These are phyloP conservation scores for Domatiomyces catenatus DNA, from an alignment of 2,329 filamentous ascomycete genomes.

Conservation along the genomic window DNA sequence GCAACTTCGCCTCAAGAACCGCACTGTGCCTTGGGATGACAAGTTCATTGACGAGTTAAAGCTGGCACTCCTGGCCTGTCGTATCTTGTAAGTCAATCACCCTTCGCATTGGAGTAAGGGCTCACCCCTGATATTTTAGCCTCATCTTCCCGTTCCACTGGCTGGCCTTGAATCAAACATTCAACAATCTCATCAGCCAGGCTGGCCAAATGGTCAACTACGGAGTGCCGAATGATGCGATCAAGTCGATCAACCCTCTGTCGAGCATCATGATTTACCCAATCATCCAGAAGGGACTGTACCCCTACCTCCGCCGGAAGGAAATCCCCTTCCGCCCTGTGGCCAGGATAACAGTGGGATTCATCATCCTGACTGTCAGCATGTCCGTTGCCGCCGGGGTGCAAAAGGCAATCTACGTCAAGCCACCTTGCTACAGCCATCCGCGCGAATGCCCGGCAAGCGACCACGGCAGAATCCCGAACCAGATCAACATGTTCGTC, in stretches of 20 bases:
- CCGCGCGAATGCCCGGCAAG: constrained; percentile 5
- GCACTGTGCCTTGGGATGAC: constrained; percentile 46
- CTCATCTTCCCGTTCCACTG: constrained; percentile 38
- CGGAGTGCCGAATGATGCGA: constrained; percentile 62
- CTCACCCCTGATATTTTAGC: constrained; percentile 25
- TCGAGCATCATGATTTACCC: constrained; percentile 62
- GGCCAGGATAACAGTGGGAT: constrained; percentile 58
- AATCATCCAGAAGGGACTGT: constrained; percentile 52
- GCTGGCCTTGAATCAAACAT: constrained; percentile 27
- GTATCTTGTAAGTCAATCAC: constrained; percentile 55
- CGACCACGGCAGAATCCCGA: constrained; percentile 34
- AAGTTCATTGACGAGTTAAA: constrained; percentile 58
- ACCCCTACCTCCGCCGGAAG: constrained; percentile 49
- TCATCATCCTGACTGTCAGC: constrained; percentile 47
- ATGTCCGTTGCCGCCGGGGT: constrained; percentile 47
- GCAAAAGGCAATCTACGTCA: constrained; percentile 40
- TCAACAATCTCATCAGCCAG: constrained; percentile 17
- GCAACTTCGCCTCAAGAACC: constrained; percentile 3
- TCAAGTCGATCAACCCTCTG: constrained; percentile 62
- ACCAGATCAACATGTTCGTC: constrained; percentile 24
- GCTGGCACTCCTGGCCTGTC: constrained; percentile 50
- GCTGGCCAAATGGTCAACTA: constrained; percentile 46
- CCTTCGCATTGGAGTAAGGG: constrained; percentile 15
- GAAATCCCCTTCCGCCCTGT: constrained; percentile 57
- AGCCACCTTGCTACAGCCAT: constrained; percentile 8